Conservation (phyloP, 257 asterid genomes). For the Plantago major region DNA sequence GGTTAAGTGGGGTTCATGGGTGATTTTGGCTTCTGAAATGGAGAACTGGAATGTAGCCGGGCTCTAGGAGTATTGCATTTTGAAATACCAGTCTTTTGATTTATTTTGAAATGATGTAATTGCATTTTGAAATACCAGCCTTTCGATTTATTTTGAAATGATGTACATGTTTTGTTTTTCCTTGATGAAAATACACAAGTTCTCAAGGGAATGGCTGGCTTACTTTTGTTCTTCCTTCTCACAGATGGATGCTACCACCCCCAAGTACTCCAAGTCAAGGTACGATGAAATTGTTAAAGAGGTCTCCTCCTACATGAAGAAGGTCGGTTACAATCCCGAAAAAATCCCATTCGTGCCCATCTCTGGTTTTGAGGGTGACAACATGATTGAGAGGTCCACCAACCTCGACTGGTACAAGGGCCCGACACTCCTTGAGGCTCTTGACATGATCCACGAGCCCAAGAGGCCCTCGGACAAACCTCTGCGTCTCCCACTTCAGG, state of each 20-base stretch:
- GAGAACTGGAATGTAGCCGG: too few relatives aligned
- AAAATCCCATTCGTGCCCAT: constrained; percentile 38
- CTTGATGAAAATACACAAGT: too few relatives aligned
- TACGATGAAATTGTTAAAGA: constrained; percentile 43
- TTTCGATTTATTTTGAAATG: too few relatives aligned
- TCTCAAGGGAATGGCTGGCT: too few relatives aligned
- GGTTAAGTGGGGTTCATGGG: too few relatives aligned
- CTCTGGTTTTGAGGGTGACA: constrained; percentile 41
- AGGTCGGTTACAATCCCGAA: constrained; percentile 40
- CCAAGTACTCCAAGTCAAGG: constrained; percentile 42
- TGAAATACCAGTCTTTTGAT: too few relatives aligned
- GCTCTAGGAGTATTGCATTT: too few relatives aligned
- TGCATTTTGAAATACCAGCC: too few relatives aligned
- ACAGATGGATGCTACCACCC: constrained; percentile 47
- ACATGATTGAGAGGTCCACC: constrained; percentile 34
- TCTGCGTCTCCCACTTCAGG: constrained; percentile 42
- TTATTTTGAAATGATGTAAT: too few relatives aligned
- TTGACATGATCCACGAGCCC: constrained; percentile 32
- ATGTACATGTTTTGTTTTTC: too few relatives aligned
- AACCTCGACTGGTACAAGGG: constrained; percentile 48
- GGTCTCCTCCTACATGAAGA: constrained; percentile 42
- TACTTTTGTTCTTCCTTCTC: not conserved
- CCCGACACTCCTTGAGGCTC: constrained; percentile 43
- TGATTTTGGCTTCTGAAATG: too few relatives aligned
- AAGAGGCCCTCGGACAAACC: constrained; percentile 43